Percentiles rank a stretch among this genome's conserved stretches.
These are phyloP conservation scores for Coccomyxa sp. DNA, from an alignment of 139 green algal species.

Conservation along the genomic window DNA sequence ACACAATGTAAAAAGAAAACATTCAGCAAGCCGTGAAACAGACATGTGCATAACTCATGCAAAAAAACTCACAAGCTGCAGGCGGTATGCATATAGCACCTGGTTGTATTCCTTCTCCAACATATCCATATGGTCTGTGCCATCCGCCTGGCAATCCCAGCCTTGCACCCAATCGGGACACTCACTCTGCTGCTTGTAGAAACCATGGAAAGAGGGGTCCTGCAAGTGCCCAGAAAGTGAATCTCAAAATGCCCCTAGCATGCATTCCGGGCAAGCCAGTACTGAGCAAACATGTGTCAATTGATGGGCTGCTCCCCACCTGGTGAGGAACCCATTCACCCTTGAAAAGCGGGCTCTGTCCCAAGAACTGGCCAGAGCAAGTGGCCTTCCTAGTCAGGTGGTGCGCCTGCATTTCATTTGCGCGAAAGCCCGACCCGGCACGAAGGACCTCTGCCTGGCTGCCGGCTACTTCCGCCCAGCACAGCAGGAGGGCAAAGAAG, in stretches of 20 bases:
- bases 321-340: neutral
- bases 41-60: neutral
- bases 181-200: neutral
- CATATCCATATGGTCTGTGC: neutral
- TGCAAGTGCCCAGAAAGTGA: neutral
- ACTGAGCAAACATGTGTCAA: too few relatives aligned
- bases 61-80: neutral
- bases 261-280: too few relatives aligned
- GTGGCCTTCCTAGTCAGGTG: neutral
- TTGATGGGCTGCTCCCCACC: neutral
- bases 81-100: neutral
- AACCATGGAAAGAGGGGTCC: neutral
- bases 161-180: neutral
- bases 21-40: neutral
- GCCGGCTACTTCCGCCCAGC: too few relatives aligned
- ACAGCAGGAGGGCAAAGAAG: too few relatives aligned
- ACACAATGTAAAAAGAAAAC: too few relatives aligned
- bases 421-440: neutral
- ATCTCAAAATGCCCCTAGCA: neutral
- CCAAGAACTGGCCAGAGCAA: neutral
- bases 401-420: neutral
- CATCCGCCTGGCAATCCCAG: neutral
- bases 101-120: neutral
- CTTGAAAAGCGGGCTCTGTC: neutral
- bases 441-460: neutral